phyloP scores from a whole-genome alignment of 768 basidiomycete species.

The Suillus bovinus region DNA sequence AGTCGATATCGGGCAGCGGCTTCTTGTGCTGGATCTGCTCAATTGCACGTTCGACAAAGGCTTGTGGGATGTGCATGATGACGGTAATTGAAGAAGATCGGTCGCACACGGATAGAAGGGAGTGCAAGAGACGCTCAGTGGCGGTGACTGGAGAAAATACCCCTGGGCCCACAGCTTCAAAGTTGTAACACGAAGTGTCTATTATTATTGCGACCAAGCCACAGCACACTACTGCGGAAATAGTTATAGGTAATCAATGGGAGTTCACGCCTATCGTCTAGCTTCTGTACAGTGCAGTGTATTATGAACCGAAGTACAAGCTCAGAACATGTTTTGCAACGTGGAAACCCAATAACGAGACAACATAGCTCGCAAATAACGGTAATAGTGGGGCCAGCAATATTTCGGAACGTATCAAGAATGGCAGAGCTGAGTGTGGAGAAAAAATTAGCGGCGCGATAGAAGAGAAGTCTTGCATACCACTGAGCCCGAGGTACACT shows the following conservation, averaged over 20 bases:
- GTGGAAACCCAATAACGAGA: slow-evolving; percentile 90
- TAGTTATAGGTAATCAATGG: not conserved
- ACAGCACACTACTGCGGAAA: slow-evolving; percentile 5
- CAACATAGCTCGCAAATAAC: slow-evolving; percentile 80
- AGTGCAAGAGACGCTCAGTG: slow-evolving; percentile 11
- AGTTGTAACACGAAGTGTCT: not conserved
- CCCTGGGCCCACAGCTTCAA: slow-evolving; percentile 8
- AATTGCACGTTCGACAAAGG: slow-evolving; percentile 36
- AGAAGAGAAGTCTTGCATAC: slow-evolving; percentile 39
- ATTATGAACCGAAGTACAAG: slow-evolving; percentile 69
- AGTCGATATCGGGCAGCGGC: slow-evolving; percentile 71
- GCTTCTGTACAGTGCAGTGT: slow-evolving; percentile 3
- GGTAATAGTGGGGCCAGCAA: slow-evolving; percentile 90
- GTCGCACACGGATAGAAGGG: slow-evolving; percentile 6
- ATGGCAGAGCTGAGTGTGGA: slow-evolving; percentile 72
- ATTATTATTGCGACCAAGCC: slow-evolving; percentile 4
- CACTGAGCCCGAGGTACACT: slow-evolving; percentile 82
- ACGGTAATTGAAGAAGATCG: slow-evolving; percentile 9
- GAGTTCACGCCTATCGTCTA: not conserved
- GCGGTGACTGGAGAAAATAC: slow-evolving; percentile 9
- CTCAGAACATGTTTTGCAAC: slow-evolving; percentile 79
- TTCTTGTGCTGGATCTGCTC: slow-evolving; percentile 43
- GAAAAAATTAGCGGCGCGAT: slow-evolving; percentile 19
- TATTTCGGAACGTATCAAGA: slow-evolving; percentile 86
- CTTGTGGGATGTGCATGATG: slow-evolving; percentile 36